phyloP scores from a whole-genome alignment of 2,329 filamentous ascomycete species.

The Fusarium hainanense region DNA sequence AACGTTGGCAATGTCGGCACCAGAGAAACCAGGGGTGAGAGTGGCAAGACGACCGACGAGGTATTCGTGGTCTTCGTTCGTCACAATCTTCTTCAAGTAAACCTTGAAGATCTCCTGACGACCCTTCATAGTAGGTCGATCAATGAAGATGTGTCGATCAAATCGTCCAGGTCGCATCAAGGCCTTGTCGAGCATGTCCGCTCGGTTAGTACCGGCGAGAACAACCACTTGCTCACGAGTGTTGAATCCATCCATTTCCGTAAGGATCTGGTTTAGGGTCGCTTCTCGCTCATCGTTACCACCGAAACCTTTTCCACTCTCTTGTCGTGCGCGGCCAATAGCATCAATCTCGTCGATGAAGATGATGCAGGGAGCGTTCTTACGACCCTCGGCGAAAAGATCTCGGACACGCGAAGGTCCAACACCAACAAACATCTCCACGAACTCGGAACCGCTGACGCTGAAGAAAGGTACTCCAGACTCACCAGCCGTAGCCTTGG shows the following conservation, averaged over 20 bases:
- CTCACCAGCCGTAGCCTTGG: constrained; percentile 97
- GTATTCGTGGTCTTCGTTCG: constrained; percentile 87
- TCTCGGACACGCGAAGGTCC: constrained; percentile 95
- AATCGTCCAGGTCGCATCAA: constrained; percentile 97
- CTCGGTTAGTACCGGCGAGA: constrained; percentile 94
- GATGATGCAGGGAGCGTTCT: constrained; percentile 97
- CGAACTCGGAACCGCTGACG: constrained; percentile 97
- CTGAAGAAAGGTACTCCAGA: constrained; percentile 98
- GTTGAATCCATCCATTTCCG: constrained; percentile 99
- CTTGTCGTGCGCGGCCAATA: constrained; percentile 89
- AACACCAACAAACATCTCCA: constrained; percentile 99
- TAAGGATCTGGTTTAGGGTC: constrained; percentile 97
- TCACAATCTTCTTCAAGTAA: constrained; percentile 94
- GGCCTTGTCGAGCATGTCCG: constrained; percentile 93
- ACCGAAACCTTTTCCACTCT: constrained; percentile 76
- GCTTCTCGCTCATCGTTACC: constrained; percentile 98
- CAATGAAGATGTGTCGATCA: constrained; percentile 95
- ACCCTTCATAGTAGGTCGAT: constrained; percentile 95
- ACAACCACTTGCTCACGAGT: constrained; percentile 97
- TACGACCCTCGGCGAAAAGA: constrained; percentile 91
- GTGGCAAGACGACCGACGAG: constrained; percentile 89
- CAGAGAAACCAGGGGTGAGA: constrained; percentile 94
- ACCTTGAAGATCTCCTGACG: constrained; percentile 96
- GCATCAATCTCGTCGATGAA: constrained; percentile 99
- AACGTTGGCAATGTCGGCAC: constrained; percentile 98